Evolutionary conservation across 1,284 basidiomycete species (phyloP).

Genomic region (Boletus chippewaensis): DNA sequence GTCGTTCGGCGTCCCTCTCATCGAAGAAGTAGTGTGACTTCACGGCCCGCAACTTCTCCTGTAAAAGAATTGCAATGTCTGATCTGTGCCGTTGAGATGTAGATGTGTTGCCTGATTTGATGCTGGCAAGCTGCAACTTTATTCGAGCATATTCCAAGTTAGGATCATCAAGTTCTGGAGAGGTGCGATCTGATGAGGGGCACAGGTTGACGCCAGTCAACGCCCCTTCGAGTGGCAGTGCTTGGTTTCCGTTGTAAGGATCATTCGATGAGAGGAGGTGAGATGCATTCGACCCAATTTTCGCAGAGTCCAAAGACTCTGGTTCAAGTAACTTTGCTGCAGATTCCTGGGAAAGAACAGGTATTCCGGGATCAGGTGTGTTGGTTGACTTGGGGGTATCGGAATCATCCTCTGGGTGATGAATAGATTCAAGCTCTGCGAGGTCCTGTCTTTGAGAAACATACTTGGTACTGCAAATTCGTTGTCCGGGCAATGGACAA

Average conservation of each 20-base stretch:
- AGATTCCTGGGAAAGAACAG: constrained; percentile 1
- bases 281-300: constrained; percentile 36
- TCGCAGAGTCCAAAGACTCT: constrained; percentile 11
- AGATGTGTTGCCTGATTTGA: constrained; percentile 18
- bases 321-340: not conserved
- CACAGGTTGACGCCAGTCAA: constrained; percentile 10
- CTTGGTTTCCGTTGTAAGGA: constrained; percentile 10
- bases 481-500: constrained; percentile 58
- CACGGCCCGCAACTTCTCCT: constrained; percentile 47
- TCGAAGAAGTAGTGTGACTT: constrained; percentile 74
- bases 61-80: constrained; percentile 32
- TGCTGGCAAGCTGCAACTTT: constrained; percentile 48
- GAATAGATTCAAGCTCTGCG: constrained; percentile 6
- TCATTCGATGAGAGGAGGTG: constrained; percentile 33
- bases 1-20: constrained; percentile 57
- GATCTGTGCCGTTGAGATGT: constrained; percentile 4
- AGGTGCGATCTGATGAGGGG: constrained; percentile 26
- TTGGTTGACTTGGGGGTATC: constrained; percentile 5
- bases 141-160: constrained; percentile 57
- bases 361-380: constrained; percentile 1
- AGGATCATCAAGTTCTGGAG: constrained; percentile 47
- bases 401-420: constrained; percentile 8
- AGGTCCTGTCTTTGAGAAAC: constrained; percentile 6
- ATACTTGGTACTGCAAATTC: constrained; percentile 46
- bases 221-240: constrained; percentile 16